These are phyloP conservation scores for Olyra latifolia DNA, from an alignment of 176 grass and related monocot genomes.

Conservation along the genomic window DNA sequence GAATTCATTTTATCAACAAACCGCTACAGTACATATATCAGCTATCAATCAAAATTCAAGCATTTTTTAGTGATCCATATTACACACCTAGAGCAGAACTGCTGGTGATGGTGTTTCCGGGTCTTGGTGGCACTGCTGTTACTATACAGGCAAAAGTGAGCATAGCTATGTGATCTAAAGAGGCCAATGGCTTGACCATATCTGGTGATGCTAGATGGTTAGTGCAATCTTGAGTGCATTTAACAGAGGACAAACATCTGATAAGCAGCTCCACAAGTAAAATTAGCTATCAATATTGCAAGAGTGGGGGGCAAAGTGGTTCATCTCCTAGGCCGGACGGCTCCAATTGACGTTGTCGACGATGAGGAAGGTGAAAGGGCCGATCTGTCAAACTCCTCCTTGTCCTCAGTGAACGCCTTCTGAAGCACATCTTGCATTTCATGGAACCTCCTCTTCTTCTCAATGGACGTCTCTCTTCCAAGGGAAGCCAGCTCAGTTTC, in stretches of 20 bases:
- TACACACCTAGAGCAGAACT: background rate
- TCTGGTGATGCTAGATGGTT: background rate
- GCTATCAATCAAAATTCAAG: background rate
- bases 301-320: background rate
- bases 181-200: background rate
- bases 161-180: background rate
- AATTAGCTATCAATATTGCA: conserved; percentile 5
- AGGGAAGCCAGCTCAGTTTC: conserved; percentile 42
- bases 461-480: conserved; percentile 32
- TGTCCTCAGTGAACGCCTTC: conserved; percentile 82
- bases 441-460: conserved; percentile 56
- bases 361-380: conserved; percentile 45
- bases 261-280: background rate
- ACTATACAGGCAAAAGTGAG: conserved; percentile 22
- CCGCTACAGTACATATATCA: background rate
- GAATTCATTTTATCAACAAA: background rate
- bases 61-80: background rate
- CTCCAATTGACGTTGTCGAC: conserved; percentile 26
- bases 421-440: conserved; percentile 62
- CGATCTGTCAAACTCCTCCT: conserved; percentile 49
- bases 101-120: background rate
- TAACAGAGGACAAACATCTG: background rate
- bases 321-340: conserved; percentile 40
- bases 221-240: background rate
- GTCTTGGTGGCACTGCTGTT: background rate